phyloP scores from a whole-genome alignment of 2,329 filamentous ascomycete genomes.

The Arachnomyces sp. region DNA sequence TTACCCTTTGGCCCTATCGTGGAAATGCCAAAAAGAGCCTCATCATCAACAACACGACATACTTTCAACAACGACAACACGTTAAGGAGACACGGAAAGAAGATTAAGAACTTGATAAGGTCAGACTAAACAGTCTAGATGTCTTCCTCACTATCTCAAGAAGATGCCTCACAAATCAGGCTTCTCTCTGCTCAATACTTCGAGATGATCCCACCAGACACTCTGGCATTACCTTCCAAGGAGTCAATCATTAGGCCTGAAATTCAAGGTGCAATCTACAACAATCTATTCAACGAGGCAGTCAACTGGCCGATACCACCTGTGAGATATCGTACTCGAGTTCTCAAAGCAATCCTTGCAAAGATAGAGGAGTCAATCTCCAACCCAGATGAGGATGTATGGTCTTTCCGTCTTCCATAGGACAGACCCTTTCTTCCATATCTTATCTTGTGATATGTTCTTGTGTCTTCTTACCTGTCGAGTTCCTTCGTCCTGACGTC shows the following conservation, averaged over 20 bases:
- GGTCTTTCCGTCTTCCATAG: slow-evolving; percentile 14
- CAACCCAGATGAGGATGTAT: slow-evolving; percentile 81
- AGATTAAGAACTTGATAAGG: too few species aligned
- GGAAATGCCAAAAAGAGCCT: neutral
- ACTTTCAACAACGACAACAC: neutral
- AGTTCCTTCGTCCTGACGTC: slow-evolving; percentile 6
- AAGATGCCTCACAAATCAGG: slow-evolving; percentile 24
- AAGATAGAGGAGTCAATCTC: slow-evolving; percentile 65
- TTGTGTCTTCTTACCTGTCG: slow-evolving; percentile 15
- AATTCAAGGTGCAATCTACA: slow-evolving; percentile 60
- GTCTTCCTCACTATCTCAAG: slow-evolving; percentile 5
- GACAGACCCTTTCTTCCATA: slow-evolving; percentile 9
- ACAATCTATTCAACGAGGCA: slow-evolving; percentile 56
- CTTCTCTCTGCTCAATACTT: slow-evolving; percentile 61
- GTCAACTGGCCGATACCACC: slow-evolving; percentile 53
- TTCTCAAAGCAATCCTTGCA: slow-evolving; percentile 63
- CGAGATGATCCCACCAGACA: slow-evolving; percentile 57
- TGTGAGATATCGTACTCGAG: slow-evolving; percentile 58
- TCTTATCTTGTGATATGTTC: slow-evolving; percentile 9
- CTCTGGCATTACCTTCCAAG: slow-evolving; percentile 56
- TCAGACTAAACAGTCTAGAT: slow-evolving; percentile 10
- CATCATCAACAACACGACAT: neutral
- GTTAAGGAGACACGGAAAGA: too few species aligned
- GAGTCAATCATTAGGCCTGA: slow-evolving; percentile 49
- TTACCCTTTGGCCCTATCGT: slow-evolving; percentile 1